A percentile compares a stretch with the other conserved stretches of the same genome.
phyloP scores from a whole-genome alignment of 768 basidiomycete genomes.

The Boletus eberwhitei region DNA sequence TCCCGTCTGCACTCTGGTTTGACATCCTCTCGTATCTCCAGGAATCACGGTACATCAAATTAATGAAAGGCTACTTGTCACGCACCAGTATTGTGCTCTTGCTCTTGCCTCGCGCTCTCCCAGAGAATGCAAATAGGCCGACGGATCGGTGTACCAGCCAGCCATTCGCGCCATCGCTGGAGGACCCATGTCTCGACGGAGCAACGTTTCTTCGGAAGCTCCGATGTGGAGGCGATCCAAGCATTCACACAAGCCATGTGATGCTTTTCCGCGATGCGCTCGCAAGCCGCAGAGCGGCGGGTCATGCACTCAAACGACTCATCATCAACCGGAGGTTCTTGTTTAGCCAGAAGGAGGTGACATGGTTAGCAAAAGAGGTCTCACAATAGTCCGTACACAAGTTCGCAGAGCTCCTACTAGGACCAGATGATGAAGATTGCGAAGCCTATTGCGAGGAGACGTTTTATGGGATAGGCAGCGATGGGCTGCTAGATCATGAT shows the following conservation, averaged over 20 bases:
- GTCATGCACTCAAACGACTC: not conserved
- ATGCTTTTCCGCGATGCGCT: not conserved
- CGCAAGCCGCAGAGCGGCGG: not conserved
- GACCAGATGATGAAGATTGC: not conserved
- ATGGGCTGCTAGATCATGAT: not conserved
- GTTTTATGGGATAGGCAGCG: not conserved
- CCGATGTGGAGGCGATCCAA: not conserved
- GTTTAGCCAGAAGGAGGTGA: not conserved
- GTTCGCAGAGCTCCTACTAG: not conserved
- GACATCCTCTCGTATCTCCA: not conserved
- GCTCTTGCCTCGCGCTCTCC: not conserved
- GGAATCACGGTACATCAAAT: too few relatives aligned
- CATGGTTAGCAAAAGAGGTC: not conserved
- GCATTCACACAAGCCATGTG: not conserved
- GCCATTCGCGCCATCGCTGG: not conserved
- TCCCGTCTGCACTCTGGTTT: not conserved
- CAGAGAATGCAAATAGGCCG: not conserved
- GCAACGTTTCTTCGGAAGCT: not conserved
- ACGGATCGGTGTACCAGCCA: not conserved
- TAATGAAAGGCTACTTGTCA: not conserved
- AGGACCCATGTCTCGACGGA: not conserved
- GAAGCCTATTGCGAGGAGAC: not conserved
- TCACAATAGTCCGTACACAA: not conserved
- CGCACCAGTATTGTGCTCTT: not conserved
- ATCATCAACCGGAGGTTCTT: not conserved